Conservation (phyloP, 176 grass and related monocot genomes). For the Zea luxurians region DNA sequence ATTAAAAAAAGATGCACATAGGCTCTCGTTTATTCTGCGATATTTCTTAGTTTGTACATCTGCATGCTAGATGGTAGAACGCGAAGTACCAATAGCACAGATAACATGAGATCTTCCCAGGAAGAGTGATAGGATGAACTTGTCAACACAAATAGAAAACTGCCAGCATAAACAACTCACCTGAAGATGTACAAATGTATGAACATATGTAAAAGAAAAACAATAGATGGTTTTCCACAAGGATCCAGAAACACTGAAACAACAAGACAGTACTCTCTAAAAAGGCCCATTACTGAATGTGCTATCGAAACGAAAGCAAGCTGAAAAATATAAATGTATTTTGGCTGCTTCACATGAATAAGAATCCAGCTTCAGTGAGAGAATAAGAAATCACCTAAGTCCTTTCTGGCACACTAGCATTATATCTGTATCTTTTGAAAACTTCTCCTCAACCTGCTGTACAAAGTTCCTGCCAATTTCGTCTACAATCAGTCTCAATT, state of each 20-base stretch:
- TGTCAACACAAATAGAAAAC: not conserved
- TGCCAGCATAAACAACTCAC: not conserved
- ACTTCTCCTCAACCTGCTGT: constrained; percentile 78
- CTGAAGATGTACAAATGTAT: constrained; percentile 1
- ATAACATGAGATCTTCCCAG: not conserved
- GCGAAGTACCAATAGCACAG: not conserved
- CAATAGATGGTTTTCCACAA: not conserved
- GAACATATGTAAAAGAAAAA: not conserved
- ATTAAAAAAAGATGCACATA: not conserved
- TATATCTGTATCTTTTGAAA: constrained; percentile 81
- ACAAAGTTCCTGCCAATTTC: constrained; percentile 69
- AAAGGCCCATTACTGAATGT: constrained; percentile 9
- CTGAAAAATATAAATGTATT: constrained; percentile 12
- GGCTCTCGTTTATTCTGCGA: constrained; percentile 4
- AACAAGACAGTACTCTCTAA: not conserved
- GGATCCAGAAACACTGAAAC: constrained; percentile 19
- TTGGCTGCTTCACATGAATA: not conserved
- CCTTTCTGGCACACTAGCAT: constrained; percentile 96
- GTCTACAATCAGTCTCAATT: constrained; percentile 29
- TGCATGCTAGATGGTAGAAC: not conserved
- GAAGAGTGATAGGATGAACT: not conserved
- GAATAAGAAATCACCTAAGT: constrained; percentile 64
- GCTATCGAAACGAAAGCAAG: constrained; percentile 1
- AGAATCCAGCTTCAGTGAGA: not conserved
- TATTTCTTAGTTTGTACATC: constrained; percentile 8